Base-by-base conservation (phyloP, 1,139 yeast species). In the Petasospora rhodanensis region DNA sequence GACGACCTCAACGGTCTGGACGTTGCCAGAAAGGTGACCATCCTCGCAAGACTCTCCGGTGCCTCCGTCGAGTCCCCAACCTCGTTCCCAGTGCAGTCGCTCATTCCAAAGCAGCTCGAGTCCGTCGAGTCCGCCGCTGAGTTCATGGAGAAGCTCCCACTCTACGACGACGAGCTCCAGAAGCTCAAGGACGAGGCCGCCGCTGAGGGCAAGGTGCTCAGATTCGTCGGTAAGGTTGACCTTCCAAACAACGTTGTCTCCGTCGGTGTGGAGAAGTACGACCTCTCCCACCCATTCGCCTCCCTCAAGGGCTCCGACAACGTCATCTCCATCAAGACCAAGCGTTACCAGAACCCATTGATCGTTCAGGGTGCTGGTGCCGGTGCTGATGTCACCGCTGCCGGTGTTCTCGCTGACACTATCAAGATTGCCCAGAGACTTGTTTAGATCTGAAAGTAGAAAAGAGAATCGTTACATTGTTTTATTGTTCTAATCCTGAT, bases 341-440 rank as follows among this genome's bases (percentile, higher is more conserved):
- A 83, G 52, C 83, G 98, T 66, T 91, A 91, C 62, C 75, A 83
- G 29, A 86, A 85, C 61, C 98, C 98, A 38, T 72, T 91, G 59
- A 82, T 91, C 46, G 73, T 91, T 49, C 98, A 91, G 70, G 98
- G 99, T 62, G 98, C 98, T 26, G 98, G 96, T 61, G 98, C 98
- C 22, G 98, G 98, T 62, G 96, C 95, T 40, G 97, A 80, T 26
- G 97, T 91, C 35, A 91, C 99, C 35, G 98, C 99, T 41, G 95
- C 93, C 59, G 98, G 98, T 61, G 96, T 93, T 31, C 72, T 91
- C 52, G 95, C 94, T 33, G 98, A 91, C 59, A 79, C 85, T 21
- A 74, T 93, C 57, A 89, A 84, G 68, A 78, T 85, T 49, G 95
- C 94, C 27, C 89, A 89, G 67, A 80, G 96, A 69, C 66, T 84